Conservation (phyloP, 164 flowering plant species). For the Chimonanthus praecox region DNA sequence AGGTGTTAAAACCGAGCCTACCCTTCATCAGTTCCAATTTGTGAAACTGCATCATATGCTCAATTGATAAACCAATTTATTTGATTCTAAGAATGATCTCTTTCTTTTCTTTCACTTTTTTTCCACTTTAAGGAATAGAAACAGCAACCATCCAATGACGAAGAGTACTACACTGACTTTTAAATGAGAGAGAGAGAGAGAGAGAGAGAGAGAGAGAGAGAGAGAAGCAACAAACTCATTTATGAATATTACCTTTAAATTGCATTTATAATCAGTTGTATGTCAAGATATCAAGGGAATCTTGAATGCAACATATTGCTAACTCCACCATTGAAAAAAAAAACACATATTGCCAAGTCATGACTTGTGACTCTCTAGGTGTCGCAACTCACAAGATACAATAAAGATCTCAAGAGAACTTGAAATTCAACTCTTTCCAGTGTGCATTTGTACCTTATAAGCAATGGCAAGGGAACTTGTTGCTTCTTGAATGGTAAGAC, state of each 20-base stretch:
- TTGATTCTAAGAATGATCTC: neutral
- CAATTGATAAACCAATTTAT: neutral
- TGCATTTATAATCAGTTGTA: neutral
- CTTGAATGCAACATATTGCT: neutral
- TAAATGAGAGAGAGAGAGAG: neutral
- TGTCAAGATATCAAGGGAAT: neutral
- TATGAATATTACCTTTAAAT: neutral
- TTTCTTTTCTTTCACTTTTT: no score
- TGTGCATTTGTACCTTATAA: conserved; percentile 53
- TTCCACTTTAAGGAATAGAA: no score
- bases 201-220: neutral
- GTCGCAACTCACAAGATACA: neutral
- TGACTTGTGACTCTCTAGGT: neutral
- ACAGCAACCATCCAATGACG: neutral
- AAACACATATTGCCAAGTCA: neutral
- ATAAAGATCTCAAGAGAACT: neutral
- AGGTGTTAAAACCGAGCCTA: no score
- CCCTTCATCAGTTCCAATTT: neutral
- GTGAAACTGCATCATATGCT: neutral
- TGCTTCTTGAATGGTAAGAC: conserved; percentile 75
- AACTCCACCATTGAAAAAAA: no score
- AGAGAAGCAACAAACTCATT: neutral
- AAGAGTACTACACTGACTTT: no score
- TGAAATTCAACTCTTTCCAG: neutral
- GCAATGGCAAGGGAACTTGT: conserved; percentile 72